Base-by-base conservation (phyloP, 768 basidiomycete genomes). In the Agrocybe pediades region DNA sequence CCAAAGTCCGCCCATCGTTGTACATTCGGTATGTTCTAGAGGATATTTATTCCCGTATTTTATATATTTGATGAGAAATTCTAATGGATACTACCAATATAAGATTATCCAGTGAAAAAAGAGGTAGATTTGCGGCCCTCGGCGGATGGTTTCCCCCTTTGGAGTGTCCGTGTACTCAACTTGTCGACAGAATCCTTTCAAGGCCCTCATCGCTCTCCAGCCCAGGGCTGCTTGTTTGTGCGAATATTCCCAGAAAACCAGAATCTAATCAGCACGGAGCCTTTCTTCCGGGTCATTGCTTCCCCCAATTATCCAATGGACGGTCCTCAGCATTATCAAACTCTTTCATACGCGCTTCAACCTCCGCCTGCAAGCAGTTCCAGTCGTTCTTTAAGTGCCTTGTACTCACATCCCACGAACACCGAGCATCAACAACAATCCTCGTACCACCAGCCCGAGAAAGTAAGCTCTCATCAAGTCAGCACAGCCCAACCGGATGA, bases 281-380 rank as follows among this genome's bases (percentile, higher is more conserved):
- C 42, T 53, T 47, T 41, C 26, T 52, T 48, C 41, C 46, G 51
- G 36, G 46, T 49, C 15, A 41, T 58, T 26, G 39, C 46, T 16
- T 24, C 46, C 19, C 41, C 55, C 30, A 56, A 48, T 46, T 46
- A 41, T 42, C 36, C 51, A 46, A 82, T 82, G 81, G 79, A 88
- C 71, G 88, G 88, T 67, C 86, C 87, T 51, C 87, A 90, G 66
- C 86, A 87, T 57, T 88, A 91, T 72, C 88, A 89, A 57, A 86
- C 89, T 23, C 78, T 91, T 61, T 91, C 88, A 51, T 86, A 89
- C 74, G 89, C 89, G 40, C 76, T 91, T 33, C 75, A 87, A 66
- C 85, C 84, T 0, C 86, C n/a, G n/a, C n/a, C 82, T 57, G 73
- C 67, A 65, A 60, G 54, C 71, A 62, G 62, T 51, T 52, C 62